phyloP scores from a whole-genome alignment of 2,329 filamentous ascomycete species.

The Epichloe hybrida region DNA sequence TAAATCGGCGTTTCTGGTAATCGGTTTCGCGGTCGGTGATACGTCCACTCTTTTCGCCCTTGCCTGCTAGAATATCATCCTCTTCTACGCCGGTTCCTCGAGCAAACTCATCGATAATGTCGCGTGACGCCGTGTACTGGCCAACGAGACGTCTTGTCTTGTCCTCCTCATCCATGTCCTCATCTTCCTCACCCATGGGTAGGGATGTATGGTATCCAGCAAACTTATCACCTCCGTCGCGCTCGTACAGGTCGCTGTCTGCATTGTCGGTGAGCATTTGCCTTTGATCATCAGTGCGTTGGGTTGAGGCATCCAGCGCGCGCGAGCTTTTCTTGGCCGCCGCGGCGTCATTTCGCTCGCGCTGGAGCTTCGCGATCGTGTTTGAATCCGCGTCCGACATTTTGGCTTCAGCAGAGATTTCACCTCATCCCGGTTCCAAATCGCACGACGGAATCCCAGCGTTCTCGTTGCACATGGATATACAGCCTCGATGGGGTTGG shows the following conservation, averaged over 20 bases:
- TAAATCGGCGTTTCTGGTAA: conserved; percentile 91
- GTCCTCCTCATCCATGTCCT: conserved; percentile 67
- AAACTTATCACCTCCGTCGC: conserved; percentile 65
- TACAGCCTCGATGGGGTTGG: conserved; percentile 11
- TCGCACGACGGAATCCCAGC: conserved; percentile 20
- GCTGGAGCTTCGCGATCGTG: conserved; percentile 73
- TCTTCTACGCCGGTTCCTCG: conserved; percentile 76
- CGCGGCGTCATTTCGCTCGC: conserved; percentile 76
- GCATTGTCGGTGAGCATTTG: conserved; percentile 80
- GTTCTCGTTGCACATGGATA: conserved; percentile 25
- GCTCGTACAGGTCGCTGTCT: conserved; percentile 79
- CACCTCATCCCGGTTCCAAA: conserved; percentile 30
- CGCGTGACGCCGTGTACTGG: conserved; percentile 86
- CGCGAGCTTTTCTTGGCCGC: conserved; percentile 70
- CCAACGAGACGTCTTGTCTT: conserved; percentile 69
- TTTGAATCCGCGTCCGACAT: conserved; percentile 79
- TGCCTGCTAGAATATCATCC: conserved; percentile 73
- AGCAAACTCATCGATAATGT: conserved; percentile 90
- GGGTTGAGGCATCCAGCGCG: conserved; percentile 63
- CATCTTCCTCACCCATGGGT: conserved; percentile 62
- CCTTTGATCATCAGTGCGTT: conserved; percentile 82
- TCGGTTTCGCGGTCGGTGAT: conserved; percentile 91
- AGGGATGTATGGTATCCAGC: conserved; percentile 86
- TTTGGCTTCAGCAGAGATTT: conserved; percentile 23
- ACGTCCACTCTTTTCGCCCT: conserved; percentile 74